Evolutionary conservation across 192 early-diverging fungal species (phyloP).

Genomic region (Coemansia sp.): DNA sequence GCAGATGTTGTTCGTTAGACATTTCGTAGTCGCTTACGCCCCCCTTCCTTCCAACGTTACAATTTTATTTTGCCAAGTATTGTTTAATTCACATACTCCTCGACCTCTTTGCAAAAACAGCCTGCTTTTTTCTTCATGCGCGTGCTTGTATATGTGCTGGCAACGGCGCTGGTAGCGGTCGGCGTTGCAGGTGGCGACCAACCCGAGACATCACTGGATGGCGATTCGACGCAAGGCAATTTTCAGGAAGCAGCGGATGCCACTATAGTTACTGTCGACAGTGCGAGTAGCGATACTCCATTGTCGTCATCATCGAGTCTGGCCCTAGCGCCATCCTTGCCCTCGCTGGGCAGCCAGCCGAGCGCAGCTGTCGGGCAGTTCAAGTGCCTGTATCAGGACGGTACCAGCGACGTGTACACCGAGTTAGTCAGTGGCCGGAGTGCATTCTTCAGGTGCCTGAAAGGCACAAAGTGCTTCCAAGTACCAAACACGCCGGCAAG

Average conservation of each 20-base stretch:
- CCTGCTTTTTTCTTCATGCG: neutral
- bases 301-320: neutral
- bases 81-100: neutral
- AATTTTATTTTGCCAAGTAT: neutral
- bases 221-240: neutral
- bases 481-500: neutral
- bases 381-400: slow-evolving; percentile 23
- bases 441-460: slow-evolving; percentile 17
- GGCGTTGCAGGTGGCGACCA: neutral
- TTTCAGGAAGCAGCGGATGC: neutral
- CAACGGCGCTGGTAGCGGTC: slow-evolving; percentile 1
- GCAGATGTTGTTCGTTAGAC: neutral
- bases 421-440: slow-evolving; percentile 14
- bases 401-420: slow-evolving; percentile 23
- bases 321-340: neutral
- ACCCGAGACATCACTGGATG: neutral
- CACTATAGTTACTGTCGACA: neutral
- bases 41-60: neutral
- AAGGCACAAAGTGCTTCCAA: slow-evolving; percentile 34
- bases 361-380: neutral
- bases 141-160: slow-evolving; percentile 12
- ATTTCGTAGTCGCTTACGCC: neutral
- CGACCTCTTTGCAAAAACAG: neutral
- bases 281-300: neutral
- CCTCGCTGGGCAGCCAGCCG: neutral